A percentile compares a stretch with the other conserved stretches of the same genome.
These are phyloP conservation scores for Diaporthe citrichinensis DNA, from an alignment of 2,329 filamentous ascomycete genomes.

Conservation along the genomic window DNA sequence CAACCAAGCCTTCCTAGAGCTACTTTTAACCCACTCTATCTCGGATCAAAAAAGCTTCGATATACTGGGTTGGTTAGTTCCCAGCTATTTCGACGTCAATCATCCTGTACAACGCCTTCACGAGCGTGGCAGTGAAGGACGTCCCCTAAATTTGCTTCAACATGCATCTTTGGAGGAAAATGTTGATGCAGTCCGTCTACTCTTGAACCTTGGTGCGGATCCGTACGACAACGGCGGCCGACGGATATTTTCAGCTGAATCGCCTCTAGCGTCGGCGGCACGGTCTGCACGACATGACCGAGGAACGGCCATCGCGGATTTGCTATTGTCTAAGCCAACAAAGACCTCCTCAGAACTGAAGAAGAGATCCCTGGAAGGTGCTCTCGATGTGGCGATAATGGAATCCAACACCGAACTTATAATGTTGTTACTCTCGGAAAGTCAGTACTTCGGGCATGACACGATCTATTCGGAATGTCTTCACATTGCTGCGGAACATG, in stretches of 20 bases:
- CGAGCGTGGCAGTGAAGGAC: no score
- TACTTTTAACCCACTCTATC: background rate
- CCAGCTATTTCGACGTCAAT: background rate
- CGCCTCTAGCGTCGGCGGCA: background rate
- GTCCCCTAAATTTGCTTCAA: background rate
- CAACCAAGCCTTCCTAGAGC: background rate
- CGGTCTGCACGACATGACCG: accelerated
- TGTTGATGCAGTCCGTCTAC: background rate
- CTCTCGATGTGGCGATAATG: background rate
- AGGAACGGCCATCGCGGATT: background rate
- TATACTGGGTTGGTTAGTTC: background rate
- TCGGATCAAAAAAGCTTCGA: background rate
- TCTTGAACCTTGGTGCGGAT: background rate
- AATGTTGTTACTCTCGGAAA: background rate
- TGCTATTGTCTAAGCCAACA: background rate
- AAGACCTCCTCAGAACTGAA: background rate
- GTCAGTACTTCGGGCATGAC: background rate
- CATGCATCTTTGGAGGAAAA: background rate
- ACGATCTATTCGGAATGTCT: background rate
- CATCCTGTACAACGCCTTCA: no score
- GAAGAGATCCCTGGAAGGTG: background rate
- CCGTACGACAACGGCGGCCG: no score
- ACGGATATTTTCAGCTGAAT: accelerated
- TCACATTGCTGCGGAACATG: background rate
- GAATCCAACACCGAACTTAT: background rate